Conservation (phyloP, 2,329 filamentous ascomycete species). For the Hypocreales sp. region DNA sequence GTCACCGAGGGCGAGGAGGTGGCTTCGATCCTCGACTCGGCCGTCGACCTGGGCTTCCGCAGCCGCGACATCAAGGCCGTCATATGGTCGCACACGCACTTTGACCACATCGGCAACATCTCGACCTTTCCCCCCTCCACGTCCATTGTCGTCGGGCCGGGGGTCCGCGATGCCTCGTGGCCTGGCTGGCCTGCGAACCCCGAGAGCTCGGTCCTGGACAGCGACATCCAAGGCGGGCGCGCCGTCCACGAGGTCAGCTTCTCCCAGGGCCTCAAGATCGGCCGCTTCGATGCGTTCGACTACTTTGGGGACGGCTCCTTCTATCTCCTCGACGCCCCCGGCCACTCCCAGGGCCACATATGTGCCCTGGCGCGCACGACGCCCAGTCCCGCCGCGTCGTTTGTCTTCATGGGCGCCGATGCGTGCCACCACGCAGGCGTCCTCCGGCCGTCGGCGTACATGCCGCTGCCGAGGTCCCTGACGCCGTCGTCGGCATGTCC, state of each 20-base stretch:
- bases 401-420: constrained; percentile 9
- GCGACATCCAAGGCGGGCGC: constrained; percentile 7
- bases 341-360: constrained; percentile 8
- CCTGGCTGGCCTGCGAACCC: constrained; percentile 6
- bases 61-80: constrained; percentile 7
- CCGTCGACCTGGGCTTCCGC: constrained; percentile 1
- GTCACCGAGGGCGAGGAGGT: too few species aligned
- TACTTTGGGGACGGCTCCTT: constrained; percentile 24
- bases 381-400: constrained; percentile 4
- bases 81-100: constrained; percentile 14
- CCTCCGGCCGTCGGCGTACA: too few species aligned
- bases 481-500: too few species aligned
- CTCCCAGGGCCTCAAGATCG: constrained; percentile 8
- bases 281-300: constrained; percentile 22
- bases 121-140: constrained; percentile 10
- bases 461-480: too few species aligned
- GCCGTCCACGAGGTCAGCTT: constrained; percentile 6
- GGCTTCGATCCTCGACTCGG: too few species aligned
- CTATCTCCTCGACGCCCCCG: constrained; percentile 20
- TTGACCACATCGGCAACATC: constrained; percentile 13
- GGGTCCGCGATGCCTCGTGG: constrained; percentile 5
- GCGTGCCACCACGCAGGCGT: constrained; percentile 7
- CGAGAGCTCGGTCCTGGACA: constrained; percentile 4
- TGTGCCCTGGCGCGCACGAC: constrained; percentile 8
- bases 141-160: constrained; percentile 10